Evolutionary conservation across 1,284 basidiomycete genomes (phyloP).

Genomic region (Porogramme epimiltina): DNA sequence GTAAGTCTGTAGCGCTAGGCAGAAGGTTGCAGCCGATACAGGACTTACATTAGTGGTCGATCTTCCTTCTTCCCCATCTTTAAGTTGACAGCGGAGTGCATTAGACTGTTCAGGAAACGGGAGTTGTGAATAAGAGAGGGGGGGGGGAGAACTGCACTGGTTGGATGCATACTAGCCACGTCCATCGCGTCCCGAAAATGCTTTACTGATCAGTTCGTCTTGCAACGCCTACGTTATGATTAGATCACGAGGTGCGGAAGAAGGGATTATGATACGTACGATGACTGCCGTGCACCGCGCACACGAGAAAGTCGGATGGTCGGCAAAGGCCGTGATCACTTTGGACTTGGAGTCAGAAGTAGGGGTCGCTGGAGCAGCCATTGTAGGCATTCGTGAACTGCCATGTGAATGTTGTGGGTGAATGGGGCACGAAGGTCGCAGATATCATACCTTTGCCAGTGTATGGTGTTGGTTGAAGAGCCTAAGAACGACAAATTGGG

Average conservation of each 20-base stretch:
- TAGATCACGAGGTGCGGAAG: not conserved
- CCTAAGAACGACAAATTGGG: no score
- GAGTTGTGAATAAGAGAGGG: not conserved
- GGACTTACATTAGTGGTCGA: constrained; percentile 64
- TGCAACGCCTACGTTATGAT: constrained; percentile 60
- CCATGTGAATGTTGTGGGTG: no score
- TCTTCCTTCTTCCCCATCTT: constrained; percentile 78
- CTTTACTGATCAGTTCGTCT: constrained; percentile 85
- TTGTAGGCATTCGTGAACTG: no score
- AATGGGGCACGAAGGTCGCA: no score
- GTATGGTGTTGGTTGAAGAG: no score
- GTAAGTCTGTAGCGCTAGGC: no score
- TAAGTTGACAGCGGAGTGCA: constrained; percentile 79
- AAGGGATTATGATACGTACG: constrained; percentile 39
- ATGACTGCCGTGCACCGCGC: constrained; percentile 66
- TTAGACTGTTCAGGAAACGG: constrained; percentile 49
- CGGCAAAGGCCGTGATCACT: constrained; percentile 57
- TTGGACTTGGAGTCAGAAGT: constrained; percentile 48
- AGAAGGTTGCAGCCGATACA: not conserved
- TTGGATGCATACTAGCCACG: constrained; percentile 70
- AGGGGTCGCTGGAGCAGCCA: constrained; percentile 20
- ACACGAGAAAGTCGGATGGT: constrained; percentile 64
- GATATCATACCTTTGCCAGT: no score
- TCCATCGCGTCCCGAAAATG: constrained; percentile 84
- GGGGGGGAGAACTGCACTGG: not conserved